Evolutionary conservation across 2,329 filamentous ascomycete genomes (phyloP), one percentile per base, ranked within the genome.

Genomic region (Thyridium curvatum): DNA sequence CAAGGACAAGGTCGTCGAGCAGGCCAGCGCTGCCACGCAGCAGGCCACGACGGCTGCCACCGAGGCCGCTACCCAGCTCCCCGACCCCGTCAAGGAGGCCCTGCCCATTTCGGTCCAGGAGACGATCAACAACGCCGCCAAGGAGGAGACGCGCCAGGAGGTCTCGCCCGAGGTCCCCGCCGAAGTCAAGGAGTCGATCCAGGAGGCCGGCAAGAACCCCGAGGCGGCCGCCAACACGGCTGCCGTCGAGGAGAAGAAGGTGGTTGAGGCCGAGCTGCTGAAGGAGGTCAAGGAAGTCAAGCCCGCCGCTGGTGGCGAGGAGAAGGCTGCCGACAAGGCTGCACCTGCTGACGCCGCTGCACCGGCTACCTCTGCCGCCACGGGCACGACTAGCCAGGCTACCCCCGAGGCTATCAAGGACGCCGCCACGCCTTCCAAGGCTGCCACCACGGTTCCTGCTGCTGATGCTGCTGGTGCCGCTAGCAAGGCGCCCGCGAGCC

Each of bases 201-300:
- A 62, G 30, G 68, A 74, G 52, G 73, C 84, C 16, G 74, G 77
- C 39, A 59, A 71, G 52, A 69, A 67, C 44, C 82, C 86, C 8
- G 87, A 93, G 62, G 86, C 86, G 28, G 77, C 90, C 29, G 74
- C 75, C 40, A 83, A 80, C 59, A 67, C 77, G 2, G 71, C 72
- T 40, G 84, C 81, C 14, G 84, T 93, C 7, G 65, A 74, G 45
- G 85, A 90, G 51, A 93, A 93, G 75, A 78, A 77, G 58, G 72
- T 69, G 9, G 71, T 89, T 5, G 87, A 94, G 66, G 61, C 76
- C 18, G 84, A 94, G 64, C 69, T 94, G 8, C 67, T 89, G 35
- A 71, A 77, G 47, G 76, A 84, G 58, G 71, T 81, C 44, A 69
- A 73, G 58, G 55, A 61, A 38, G 54, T 56, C 38, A 52, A 66